Base-by-base conservation (phyloP, 2,329 filamentous ascomycete genomes). In the Ramichloridium luteum region DNA sequence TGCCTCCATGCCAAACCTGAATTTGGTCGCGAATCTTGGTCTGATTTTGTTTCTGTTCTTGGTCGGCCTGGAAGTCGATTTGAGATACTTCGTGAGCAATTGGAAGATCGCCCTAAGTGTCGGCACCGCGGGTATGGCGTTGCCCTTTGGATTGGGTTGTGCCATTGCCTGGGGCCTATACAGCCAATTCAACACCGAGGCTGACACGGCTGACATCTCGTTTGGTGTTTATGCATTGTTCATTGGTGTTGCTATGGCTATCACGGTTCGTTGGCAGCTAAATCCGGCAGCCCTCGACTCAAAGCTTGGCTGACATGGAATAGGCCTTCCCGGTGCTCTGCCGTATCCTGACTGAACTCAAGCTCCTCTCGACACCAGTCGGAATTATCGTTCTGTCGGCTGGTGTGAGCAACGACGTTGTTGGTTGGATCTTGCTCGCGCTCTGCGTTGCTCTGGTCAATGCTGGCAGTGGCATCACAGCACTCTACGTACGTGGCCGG, bases 371-470 rank as follows among this genome's bases (percentile, higher is more conserved):
- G 33, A 90, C 84, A 2, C 72, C 78, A 1, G 86, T 93, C 4
- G 86, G 86, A 49, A 73, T 93, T 20, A 92, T 92, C 22, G 81
- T 86, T 2, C 67, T 94, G 6, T 85, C 86, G 3, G 86, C 86
- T 4, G 88, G 88, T 31, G 85, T 94, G 10, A 84, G 83, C 2
- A 94, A 96, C 53, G 88, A 96, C 50, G 84, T 90, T 11, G 74
- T 80, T 3, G 82, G 83, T 35, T 96, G 88, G 88, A 78, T 94
- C 43, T 65, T 96, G 11, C 74, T 96, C 14, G 88, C 88, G 0
- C 76, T 96, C 16, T 94, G 88, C 45, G 86, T 96, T 18, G 82
- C 88, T 0, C 68, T 96, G 15, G 86, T 93, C 48, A 96, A 96
- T 51, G 84, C 86, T 16, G 76, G 75, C 11, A 78, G 70, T 27